Conservation (phyloP, 345 rosid genomes). For the Conringia planisiliqua region DNA sequence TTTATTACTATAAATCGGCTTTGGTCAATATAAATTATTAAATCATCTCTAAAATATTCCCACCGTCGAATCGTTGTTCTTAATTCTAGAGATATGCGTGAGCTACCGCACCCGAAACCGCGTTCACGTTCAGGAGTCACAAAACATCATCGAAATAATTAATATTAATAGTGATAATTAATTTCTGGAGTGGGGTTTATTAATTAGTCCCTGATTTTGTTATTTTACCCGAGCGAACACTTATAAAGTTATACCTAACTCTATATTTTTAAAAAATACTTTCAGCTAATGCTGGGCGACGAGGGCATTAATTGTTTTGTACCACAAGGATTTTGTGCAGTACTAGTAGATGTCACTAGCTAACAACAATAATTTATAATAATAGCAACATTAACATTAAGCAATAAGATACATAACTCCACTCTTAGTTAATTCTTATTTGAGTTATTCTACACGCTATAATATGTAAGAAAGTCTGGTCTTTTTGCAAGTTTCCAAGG, state of each 20-base stretch:
- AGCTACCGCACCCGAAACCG: constrained; percentile 33
- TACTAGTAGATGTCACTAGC: constrained; percentile 26
- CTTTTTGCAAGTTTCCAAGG: background rate
- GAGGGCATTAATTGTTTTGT: constrained; percentile 18
- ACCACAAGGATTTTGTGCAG: constrained; percentile 20
- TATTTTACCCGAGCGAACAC: background rate
- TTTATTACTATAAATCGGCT: background rate
- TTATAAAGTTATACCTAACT: constrained; percentile 19
- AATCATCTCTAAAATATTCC: background rate
- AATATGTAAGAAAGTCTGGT: background rate
- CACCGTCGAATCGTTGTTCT: constrained; percentile 16
- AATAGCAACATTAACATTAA: background rate
- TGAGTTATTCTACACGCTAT: background rate
- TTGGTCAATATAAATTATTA: background rate
- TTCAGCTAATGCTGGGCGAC: constrained; percentile 6
- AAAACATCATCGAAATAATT: background rate
- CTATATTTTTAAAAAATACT: background rate
- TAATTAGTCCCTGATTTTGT: background rate
- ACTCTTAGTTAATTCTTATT: background rate
- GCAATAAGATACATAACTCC: background rate
- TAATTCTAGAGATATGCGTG: constrained; percentile 26
- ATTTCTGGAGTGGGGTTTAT: constrained; percentile 2
- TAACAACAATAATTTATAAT: background rate
- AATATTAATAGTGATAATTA: background rate
- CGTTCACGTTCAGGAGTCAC: constrained; percentile 20